These are phyloP conservation scores for Penicillium parvum DNA, from an alignment of 495 filamentous ascomycete genomes.

Conservation along the genomic window DNA sequence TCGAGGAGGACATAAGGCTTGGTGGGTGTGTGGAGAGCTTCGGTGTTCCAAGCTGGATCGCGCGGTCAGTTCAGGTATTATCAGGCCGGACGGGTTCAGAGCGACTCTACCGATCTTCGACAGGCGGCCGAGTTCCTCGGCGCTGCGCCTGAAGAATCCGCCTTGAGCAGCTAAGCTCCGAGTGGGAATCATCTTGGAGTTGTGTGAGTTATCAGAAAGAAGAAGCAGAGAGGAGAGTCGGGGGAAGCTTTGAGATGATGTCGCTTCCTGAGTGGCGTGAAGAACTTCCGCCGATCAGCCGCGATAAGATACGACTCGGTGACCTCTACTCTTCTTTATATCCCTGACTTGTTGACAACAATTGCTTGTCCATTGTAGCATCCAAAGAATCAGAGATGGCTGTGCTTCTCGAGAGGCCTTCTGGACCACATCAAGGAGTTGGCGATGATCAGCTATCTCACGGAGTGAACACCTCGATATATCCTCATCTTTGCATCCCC, in stretches of 20 bases:
- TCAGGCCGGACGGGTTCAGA: not conserved
- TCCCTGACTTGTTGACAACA: not conserved
- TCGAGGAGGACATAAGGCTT: conserved; percentile 47
- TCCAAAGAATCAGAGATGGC: no score
- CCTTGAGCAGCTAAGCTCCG: conserved; percentile 42
- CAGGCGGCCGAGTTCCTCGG: conserved; percentile 61
- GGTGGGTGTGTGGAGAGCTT: conserved; percentile 44
- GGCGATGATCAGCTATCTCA: no score
- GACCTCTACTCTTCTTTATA: not conserved
- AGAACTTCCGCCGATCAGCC: conserved; percentile 9
- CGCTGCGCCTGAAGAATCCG: conserved; percentile 59
- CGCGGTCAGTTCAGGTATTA: conserved; percentile 5
- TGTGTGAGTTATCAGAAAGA: not conserved
- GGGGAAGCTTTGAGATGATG: conserved; percentile 10
- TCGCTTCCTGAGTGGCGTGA: conserved; percentile 14
- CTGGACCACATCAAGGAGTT: no score
- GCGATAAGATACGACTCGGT: conserved; percentile 19
- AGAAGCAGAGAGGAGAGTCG: not conserved
- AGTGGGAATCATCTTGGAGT: conserved; percentile 45
- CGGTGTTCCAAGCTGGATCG: conserved; percentile 45
- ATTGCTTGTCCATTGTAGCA: no score
- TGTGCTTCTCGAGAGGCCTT: no score
- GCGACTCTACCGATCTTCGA: conserved; percentile 46
- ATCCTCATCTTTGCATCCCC: no score
- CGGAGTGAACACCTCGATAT: no score